A percentile compares a stretch with the other conserved stretches of the same genome.
Conservation (phyloP, 1,139 yeast genomes). For the Casaregolazyma suthepensis region DNA sequence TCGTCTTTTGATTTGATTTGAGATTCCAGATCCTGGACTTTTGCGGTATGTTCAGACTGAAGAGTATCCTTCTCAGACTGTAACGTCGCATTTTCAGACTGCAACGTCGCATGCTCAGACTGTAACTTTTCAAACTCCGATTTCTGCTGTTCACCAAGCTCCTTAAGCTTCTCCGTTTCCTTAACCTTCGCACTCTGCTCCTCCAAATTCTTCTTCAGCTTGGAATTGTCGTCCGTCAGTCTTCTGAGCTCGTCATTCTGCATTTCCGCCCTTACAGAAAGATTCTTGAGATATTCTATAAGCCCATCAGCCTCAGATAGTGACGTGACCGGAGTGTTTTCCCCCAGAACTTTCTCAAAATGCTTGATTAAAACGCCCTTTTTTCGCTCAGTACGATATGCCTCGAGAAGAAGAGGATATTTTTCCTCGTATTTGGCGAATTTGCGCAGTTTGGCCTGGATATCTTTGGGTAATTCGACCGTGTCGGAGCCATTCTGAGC, state of each 20-base stretch:
- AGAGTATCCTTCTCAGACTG: too few relatives aligned
- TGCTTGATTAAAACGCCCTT: conserved; percentile 55
- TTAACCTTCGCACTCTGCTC: background rate
- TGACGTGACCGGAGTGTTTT: conserved; percentile 72
- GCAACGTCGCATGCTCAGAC: background rate
- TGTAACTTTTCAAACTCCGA: background rate
- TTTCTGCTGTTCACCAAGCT: background rate
- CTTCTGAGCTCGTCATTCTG: conserved; percentile 47
- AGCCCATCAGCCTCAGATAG: conserved; percentile 66
- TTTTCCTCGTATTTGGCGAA: conserved; percentile 84
- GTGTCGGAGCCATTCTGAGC: background rate
- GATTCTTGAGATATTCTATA: conserved; percentile 61
- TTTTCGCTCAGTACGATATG: conserved; percentile 74
- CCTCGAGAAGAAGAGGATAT: conserved; percentile 66
- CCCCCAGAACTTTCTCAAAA: conserved; percentile 69
- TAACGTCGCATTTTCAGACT: background rate
- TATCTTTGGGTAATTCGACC: conserved; percentile 7
- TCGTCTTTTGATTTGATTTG: background rate
- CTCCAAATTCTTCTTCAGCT: conserved; percentile 1
- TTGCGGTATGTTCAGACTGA: too few relatives aligned
- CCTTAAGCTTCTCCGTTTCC: background rate
- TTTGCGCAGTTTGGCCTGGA: conserved; percentile 50
- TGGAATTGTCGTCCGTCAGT: conserved; percentile 34
- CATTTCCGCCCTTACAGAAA: conserved; percentile 56
- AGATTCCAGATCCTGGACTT: background rate